Evolutionary conservation across 2,329 filamentous ascomycete species (phyloP), one percentile per base, ranked within the genome.

Genomic region (Aspergillus novofumigatus): DNA sequence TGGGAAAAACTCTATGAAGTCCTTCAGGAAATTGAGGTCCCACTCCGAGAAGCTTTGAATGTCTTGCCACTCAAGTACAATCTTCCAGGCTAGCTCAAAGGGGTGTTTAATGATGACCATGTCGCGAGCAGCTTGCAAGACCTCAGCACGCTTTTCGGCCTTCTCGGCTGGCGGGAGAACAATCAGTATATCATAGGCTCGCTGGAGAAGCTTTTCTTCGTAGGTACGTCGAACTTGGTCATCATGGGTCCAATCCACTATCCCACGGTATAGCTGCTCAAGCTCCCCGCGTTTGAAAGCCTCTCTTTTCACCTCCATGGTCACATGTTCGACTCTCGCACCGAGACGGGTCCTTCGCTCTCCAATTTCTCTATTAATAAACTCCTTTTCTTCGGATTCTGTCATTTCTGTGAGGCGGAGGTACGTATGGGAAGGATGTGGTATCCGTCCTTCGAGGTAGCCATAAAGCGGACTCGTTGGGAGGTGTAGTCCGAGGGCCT

Each of bases 41-140:
- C 91, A 89, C 26, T 91, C 84, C n/a, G 82, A 78, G 50, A 94
- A 82, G 49, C 84, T 84, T 65, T 90, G 86, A 45, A 86, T 78
- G 72, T 97, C 92, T 64, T 89, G 84, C 90, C 93, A 97, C 69
- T 97, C 91, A 57, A 99, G 80, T 29, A 89, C 83, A 59, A 97
- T 88, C 66, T 91, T 88, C 95, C 95, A 99, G 0, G 94, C 94
- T 17, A 95, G 81, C 61, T 88, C 85, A 75, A 88, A 96, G 0
- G 91, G 90, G 65, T 97, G 92, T 66, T 93, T 92, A 71, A 99
- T 94, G 58, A 96, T 90, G 59, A 99, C 93, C 90, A 99, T 96
- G 59, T 93, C 94, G 61, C 87, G 86, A 0, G 93, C 92, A 53
- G 94, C 78, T 58, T 89, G 87, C 66, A 89, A 76, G 0, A 96